phyloP scores from a whole-genome alignment of 345 rosid species.

The Acer negundo region DNA sequence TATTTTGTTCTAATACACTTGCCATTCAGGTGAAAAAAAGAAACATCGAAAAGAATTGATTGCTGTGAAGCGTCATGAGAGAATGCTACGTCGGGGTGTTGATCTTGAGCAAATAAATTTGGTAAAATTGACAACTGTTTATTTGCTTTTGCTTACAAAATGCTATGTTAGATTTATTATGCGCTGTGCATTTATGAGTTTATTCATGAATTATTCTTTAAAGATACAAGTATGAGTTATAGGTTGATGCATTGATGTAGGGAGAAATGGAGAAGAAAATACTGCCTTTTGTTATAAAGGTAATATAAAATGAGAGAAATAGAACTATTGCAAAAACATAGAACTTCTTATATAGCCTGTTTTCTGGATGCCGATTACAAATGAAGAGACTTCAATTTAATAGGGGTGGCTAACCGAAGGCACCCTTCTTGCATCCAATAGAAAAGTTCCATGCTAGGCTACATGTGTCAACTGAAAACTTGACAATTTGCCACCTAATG shows the following conservation, averaged over 20 bases:
- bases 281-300: background rate
- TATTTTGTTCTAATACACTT: constrained; percentile 14
- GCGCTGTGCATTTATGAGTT: background rate
- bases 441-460: background rate
- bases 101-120: constrained; percentile 70
- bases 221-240: background rate
- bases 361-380: background rate
- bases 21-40: constrained; percentile 68
- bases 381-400: background rate
- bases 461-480: background rate
- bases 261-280: background rate
- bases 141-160: background rate
- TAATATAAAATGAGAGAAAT: background rate
- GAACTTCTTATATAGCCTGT: background rate
- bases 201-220: too few species aligned
- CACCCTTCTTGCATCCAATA: background rate
- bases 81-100: constrained; percentile 81
- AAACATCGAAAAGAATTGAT: constrained; percentile 79
- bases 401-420: background rate
- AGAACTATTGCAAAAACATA: background rate
- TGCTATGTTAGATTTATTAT: too few species aligned
- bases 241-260: background rate
- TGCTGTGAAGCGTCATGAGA: constrained; percentile 73
- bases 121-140: constrained; percentile 34
- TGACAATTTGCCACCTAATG: background rate